A percentile compares a stretch with the other conserved stretches of the same genome.
Evolutionary conservation across 108 stramenopile genomes (phyloP).

Genomic region (Bacterosira constricta): DNA sequence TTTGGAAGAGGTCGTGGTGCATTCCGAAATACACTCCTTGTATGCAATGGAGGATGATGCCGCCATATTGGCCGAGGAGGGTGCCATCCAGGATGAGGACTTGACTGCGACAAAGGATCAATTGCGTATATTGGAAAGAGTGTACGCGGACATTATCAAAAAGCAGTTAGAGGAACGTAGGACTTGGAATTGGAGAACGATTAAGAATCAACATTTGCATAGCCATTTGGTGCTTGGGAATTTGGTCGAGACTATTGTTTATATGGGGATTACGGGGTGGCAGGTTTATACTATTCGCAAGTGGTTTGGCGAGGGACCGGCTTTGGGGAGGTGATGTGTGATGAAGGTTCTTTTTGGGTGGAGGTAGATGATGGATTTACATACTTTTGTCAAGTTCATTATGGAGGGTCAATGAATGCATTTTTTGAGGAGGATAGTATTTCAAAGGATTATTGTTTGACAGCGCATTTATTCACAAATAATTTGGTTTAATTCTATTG

Average conservation of each 20-base stretch:
- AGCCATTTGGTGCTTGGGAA: slow-evolving; percentile 82
- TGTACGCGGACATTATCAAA: slow-evolving; percentile 72
- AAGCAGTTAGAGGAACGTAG: slow-evolving; percentile 81
- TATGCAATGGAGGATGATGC: slow-evolving; percentile 63
- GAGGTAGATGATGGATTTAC: not conserved
- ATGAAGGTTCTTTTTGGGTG: not conserved
- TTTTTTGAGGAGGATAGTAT: too few species aligned
- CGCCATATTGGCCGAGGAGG: slow-evolving; percentile 45
- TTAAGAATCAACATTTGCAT: slow-evolving; percentile 84
- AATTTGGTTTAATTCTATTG: too few species aligned
- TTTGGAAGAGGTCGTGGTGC: slow-evolving; percentile 54
- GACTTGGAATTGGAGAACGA: slow-evolving; percentile 53
- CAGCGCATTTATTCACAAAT: too few species aligned
- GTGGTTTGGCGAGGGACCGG: slow-evolving; percentile 82
- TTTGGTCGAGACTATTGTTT: slow-evolving; percentile 75
- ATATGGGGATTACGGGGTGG: slow-evolving; percentile 77
- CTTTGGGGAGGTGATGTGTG: slow-evolving; percentile 57
- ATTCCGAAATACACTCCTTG: slow-evolving; percentile 62
- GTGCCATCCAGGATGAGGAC: slow-evolving; percentile 79
- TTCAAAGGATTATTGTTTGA: too few species aligned
- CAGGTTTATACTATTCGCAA: slow-evolving; percentile 86
- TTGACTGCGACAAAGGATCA: slow-evolving; percentile 61
- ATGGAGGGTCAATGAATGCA: too few species aligned
- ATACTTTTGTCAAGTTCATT: not conserved
- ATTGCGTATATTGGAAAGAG: slow-evolving; percentile 61